phyloP scores from a whole-genome alignment of 306 rosid species.

The Quercus ilex region DNA sequence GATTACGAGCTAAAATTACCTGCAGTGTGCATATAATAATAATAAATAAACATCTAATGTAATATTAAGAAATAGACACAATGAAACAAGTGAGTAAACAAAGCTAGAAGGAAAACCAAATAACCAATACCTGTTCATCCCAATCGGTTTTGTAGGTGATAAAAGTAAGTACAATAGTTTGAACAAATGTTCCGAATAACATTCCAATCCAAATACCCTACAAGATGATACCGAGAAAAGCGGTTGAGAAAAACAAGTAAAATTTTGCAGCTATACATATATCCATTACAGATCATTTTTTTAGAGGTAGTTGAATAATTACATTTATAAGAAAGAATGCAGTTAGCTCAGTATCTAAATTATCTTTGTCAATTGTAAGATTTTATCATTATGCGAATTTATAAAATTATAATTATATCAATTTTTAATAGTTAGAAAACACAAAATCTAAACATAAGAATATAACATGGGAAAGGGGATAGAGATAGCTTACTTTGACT shows the following conservation, averaged over 20 bases:
- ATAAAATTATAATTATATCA: no score
- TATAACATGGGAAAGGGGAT: not conserved
- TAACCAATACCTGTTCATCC: constrained; percentile 49
- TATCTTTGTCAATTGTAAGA: no score
- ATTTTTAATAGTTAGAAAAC: not conserved
- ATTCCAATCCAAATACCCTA: constrained; percentile 70
- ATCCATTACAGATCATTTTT: not conserved
- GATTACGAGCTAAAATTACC: constrained; percentile 30
- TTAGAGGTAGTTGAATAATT: no score
- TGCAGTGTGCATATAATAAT: not conserved
- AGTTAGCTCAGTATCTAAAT: no score
- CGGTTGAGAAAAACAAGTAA: no score
- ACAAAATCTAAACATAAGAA: not conserved
- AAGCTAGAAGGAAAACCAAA: not conserved
- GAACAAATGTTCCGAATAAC: constrained; percentile 56
- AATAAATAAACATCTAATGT: not conserved
- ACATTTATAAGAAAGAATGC: no score
- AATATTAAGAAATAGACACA: not conserved
- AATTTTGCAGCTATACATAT: not conserved
- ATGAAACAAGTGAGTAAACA: no score
- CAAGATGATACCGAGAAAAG: not conserved
- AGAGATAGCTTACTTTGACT: constrained; percentile 29
- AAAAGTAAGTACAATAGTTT: constrained; percentile 24
- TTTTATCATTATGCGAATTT: no score
- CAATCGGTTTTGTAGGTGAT: constrained; percentile 57